Percentiles rank a stretch among this genome's conserved stretches.
phyloP scores from a whole-genome alignment of 2,329 filamentous ascomycete genomes.

The Fusarium subglutinans region DNA sequence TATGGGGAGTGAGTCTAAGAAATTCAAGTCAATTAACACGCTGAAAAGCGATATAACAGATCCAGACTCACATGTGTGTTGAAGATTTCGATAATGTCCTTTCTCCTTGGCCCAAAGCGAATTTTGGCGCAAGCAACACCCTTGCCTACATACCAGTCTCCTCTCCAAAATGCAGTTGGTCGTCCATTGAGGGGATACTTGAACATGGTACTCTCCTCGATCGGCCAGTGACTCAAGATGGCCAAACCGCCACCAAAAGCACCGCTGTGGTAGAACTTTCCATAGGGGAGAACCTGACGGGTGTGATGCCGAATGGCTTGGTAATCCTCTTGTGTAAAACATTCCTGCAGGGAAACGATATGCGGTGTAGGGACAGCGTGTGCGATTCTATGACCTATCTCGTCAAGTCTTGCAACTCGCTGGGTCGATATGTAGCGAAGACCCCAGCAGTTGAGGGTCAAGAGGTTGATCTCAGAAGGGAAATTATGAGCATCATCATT shows the following conservation, averaged over 20 bases:
- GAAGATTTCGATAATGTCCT: conserved; percentile 86
- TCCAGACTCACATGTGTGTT: conserved; percentile 77
- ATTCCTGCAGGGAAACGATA: conserved; percentile 94
- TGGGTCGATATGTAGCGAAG: conserved; percentile 85
- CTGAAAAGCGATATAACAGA: not conserved
- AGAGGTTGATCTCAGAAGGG: conserved; percentile 74
- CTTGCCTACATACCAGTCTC: conserved; percentile 97
- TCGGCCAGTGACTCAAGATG: conserved; percentile 91
- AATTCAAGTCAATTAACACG: not conserved
- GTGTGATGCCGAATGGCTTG: conserved; percentile 78
- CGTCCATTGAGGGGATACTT: conserved; percentile 91
- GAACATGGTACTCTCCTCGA: conserved; percentile 87
- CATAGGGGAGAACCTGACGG: conserved; percentile 79
- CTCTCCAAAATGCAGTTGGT: conserved; percentile 91
- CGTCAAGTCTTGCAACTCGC: conserved; percentile 78
- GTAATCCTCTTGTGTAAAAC: conserved; percentile 90
- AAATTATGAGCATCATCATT: conserved; percentile 43
- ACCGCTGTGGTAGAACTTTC: conserved; percentile 91
- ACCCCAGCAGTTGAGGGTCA: conserved; percentile 97
- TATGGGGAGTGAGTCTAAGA: conserved; percentile 81
- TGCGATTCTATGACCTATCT: conserved; percentile 86
- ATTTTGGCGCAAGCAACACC: conserved; percentile 88
- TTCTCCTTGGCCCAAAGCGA: conserved; percentile 69
- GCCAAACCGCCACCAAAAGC: conserved; percentile 90
- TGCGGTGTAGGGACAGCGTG: conserved; percentile 73